phyloP scores from a whole-genome alignment of 257 asterid species.

The Fraxinus excelsior region DNA sequence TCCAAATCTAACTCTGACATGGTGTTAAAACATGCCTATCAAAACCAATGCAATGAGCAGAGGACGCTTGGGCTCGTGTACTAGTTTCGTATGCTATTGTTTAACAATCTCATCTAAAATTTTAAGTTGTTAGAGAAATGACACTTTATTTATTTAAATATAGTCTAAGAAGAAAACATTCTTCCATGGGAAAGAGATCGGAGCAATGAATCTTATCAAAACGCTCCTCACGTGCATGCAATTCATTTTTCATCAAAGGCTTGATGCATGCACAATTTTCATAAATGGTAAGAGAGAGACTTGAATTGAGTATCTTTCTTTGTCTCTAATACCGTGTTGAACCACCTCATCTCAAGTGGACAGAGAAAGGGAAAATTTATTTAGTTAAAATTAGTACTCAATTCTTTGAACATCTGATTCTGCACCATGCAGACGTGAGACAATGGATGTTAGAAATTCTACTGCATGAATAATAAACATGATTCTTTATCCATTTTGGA shows the following conservation, averaged over 20 bases:
- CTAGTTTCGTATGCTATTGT: background rate
- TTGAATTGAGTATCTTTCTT: background rate
- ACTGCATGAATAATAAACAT: background rate
- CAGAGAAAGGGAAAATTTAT: background rate
- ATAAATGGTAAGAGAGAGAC: too few relatives aligned
- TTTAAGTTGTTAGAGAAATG: background rate
- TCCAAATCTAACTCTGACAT: too few relatives aligned
- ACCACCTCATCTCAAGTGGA: background rate
- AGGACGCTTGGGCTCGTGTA: background rate
- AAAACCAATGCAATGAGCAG: too few relatives aligned
- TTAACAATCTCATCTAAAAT: background rate
- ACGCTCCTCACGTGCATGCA: background rate
- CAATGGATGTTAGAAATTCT: background rate
- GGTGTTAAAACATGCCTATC: too few relatives aligned
- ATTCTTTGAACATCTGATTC: background rate
- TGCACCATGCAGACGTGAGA: background rate
- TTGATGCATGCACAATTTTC: background rate
- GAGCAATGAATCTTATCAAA: too few relatives aligned
- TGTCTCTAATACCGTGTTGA: background rate
- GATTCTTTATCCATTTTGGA: slow-evolving; percentile 6
- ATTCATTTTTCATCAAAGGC: background rate
- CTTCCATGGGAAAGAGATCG: too few relatives aligned
- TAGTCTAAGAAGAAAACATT: too few relatives aligned
- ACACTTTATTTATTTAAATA: too few relatives aligned
- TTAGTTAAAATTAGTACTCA: background rate